A percentile compares a stretch with the other conserved stretches of the same genome.
These are phyloP conservation scores for Drechslerella coelobrocha DNA, from an alignment of 2,329 filamentous ascomycete species.

Conservation along the genomic window DNA sequence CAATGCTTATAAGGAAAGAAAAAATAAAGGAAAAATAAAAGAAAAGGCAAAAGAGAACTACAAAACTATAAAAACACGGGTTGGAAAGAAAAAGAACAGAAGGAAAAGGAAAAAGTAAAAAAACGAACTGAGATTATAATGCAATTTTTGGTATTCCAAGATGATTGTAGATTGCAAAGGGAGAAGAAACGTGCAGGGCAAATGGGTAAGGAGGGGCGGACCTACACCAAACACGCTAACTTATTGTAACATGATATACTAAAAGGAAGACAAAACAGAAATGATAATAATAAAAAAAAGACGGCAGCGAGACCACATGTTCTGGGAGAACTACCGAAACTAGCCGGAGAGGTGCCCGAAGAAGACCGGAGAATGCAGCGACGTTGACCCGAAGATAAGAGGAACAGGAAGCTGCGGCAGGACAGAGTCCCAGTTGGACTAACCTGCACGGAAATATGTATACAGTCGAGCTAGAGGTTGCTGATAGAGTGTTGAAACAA, in stretches of 20 bases:
- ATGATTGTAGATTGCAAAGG: slow-evolving; percentile 11
- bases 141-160: slow-evolving; percentile 22
- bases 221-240: slow-evolving; percentile 48
- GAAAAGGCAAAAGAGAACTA: slow-evolving; percentile 44
- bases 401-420: slow-evolving; percentile 7
- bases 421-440: too few species aligned
- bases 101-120: slow-evolving; percentile 9
- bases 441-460: slow-evolving; percentile 27
- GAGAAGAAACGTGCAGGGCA: slow-evolving; percentile 9
- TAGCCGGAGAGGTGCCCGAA: slow-evolving; percentile 29
- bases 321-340: slow-evolving; percentile 38
- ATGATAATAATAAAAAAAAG: slow-evolving; percentile 29
- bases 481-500: slow-evolving; percentile 23
- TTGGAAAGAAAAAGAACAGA: slow-evolving; percentile 57
- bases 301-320: slow-evolving; percentile 28
- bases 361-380: slow-evolving; percentile 29
- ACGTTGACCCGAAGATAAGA: slow-evolving; percentile 23
- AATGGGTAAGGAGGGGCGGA: slow-evolving; percentile 28
- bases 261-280: slow-evolving; percentile 6
- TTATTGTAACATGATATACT: slow-evolving; percentile 23
- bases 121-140: slow-evolving; percentile 40
- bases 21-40: slow-evolving; percentile 31
- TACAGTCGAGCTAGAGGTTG: slow-evolving; percentile 40
- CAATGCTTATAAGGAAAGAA: slow-evolving; percentile 33
- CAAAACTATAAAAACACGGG: slow-evolving; percentile 52